These are phyloP conservation scores for Picea mariana DNA, from an alignment of 83 land plant species.

Conservation along the genomic window DNA sequence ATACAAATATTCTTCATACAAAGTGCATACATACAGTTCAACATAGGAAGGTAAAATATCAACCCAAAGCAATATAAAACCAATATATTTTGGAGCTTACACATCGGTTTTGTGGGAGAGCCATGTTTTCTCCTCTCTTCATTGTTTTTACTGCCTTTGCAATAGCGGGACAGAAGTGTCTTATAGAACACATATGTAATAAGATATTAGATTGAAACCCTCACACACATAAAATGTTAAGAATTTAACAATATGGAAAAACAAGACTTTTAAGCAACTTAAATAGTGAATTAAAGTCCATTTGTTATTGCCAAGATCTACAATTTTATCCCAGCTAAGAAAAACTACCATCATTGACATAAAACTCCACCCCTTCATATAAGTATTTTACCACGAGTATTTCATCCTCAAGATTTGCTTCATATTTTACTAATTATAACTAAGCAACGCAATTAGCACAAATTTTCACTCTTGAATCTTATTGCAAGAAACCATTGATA, in stretches of 20 bases:
- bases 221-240: not conserved
- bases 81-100: conserved; percentile 33
- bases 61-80: not conserved
- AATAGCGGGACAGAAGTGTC: conserved; percentile 72
- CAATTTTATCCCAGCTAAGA: no score
- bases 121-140: conserved; percentile 63
- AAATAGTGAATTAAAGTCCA: no score
- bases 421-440: conserved; percentile 51
- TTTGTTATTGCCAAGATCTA: no score
- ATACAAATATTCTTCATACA: not conserved
- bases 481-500: not conserved
- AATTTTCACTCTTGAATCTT: not conserved
- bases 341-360: conserved; percentile 61
- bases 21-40: not conserved
- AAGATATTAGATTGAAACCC: conserved; percentile 1
- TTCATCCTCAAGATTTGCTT: conserved; percentile 43
- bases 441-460: not conserved
- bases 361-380: conserved; percentile 64
- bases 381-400: conserved; percentile 41
- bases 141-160: conserved; percentile 67
- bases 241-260: not conserved
- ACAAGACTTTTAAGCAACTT: not conserved
- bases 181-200: conserved; percentile 29
- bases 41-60: not conserved
- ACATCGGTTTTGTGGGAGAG: conserved; percentile 55